Base-by-base conservation (phyloP, 23 red algal species). In the Gracilaria vermiculophylla region DNA sequence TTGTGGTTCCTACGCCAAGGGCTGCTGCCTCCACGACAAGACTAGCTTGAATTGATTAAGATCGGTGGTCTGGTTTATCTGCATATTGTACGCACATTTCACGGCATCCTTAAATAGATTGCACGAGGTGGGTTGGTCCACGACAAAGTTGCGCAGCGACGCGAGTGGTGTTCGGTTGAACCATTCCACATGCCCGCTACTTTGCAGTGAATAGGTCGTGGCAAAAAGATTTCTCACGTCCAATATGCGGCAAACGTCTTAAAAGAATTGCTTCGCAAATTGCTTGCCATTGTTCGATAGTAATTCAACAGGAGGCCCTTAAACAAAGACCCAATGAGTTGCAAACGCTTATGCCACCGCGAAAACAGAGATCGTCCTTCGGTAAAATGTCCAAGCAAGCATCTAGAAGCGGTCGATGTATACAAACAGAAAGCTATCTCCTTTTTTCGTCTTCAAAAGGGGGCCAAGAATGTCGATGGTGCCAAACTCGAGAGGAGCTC, bases 391-490 rank as follows among this genome's bases (percentile, higher is more conserved):
- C 27, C 64, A 36, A 31, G 56, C 69, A 3, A 87, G 40, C 75
- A 75, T 91, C 0, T 75, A 53, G 71, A 80, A 91, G 5, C 87
- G 75, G 57, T 91, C 76, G 1, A 55, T 80, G 21, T 73, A 69
- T 17, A 81, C 87, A 14, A 91, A 20, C 3, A 66, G 0, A 36
- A 35, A 81, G 2, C 0, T 34, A 42, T 91, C 82, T 40, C 62
- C 41, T 37, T 39, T 21, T 61, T 48, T 0, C 8, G 80, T 48
- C 31, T 37, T 24, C 48, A 49, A 27, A 2, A 88, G 1, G 23
- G n/a, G 19, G 2, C 67, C 44, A n/a, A 88, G 84, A 32, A 88
- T 76, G 42, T 87, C 82, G 13, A 87, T 74, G 4, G 15, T 8
- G 16, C 73, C 65, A 62, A 21, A 55, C 62, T 53, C 36, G 7